Conservation (phyloP, 2,329 filamentous ascomycete genomes). For the Aspergillus costaricaensis region DNA sequence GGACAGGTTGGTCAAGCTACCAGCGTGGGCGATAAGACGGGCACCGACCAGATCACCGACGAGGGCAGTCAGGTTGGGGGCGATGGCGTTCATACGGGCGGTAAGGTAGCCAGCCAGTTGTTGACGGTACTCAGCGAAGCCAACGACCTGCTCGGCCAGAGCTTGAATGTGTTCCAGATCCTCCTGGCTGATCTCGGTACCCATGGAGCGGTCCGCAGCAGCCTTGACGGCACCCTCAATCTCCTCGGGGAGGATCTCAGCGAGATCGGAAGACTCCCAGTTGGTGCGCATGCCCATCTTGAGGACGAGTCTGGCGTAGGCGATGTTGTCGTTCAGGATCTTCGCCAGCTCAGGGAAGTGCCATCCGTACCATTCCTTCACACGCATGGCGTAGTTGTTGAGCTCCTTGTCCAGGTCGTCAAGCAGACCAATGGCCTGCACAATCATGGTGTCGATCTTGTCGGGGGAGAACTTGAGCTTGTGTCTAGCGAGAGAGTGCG, state of each 20-base stretch:
- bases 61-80: slow-evolving; percentile 90
- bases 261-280: slow-evolving; percentile 73
- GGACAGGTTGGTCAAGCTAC: slow-evolving; percentile 90
- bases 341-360: slow-evolving; percentile 98
- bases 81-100: slow-evolving; percentile 93
- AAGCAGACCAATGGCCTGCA: slow-evolving; percentile 89
- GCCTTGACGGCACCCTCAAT: slow-evolving; percentile 89
- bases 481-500: slow-evolving; percentile 93
- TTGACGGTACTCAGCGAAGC: slow-evolving; percentile 85
- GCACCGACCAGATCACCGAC: slow-evolving; percentile 93
- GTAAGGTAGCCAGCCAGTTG: slow-evolving; percentile 88
- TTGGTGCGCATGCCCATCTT: slow-evolving; percentile 87
- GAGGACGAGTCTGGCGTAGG: slow-evolving; percentile 85
- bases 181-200: slow-evolving; percentile 90
- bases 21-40: slow-evolving; percentile 89
- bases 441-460: slow-evolving; percentile 99
- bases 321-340: slow-evolving; percentile 95
- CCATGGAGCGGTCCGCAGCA: slow-evolving; percentile 96
- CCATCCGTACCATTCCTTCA: slow-evolving; percentile 99
- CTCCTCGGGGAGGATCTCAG: slow-evolving; percentile 91
- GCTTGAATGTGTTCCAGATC: slow-evolving; percentile 92
- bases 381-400: slow-evolving; percentile 97
- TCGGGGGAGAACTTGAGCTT: slow-evolving; percentile 98
- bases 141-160: slow-evolving; percentile 89
- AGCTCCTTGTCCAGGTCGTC: slow-evolving; percentile 98